phyloP scores from a whole-genome alignment of 2,329 filamentous ascomycete species.

The Neopestalotiopsis sp. region DNA sequence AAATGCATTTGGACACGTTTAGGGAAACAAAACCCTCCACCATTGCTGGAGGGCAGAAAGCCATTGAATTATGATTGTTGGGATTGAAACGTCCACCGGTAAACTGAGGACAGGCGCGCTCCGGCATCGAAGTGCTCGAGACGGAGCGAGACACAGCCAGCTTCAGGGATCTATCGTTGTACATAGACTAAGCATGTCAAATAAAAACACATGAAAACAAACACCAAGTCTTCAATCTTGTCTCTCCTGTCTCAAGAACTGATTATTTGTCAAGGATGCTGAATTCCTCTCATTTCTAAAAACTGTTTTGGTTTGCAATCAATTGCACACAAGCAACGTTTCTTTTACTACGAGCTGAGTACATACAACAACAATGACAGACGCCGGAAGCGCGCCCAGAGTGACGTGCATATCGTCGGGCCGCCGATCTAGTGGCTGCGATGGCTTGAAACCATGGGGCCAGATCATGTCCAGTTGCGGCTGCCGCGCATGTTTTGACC shows the following conservation, averaged over 20 bases:
- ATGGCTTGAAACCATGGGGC: not conserved
- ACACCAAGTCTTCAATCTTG: no score
- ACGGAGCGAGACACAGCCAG: constrained; percentile 28
- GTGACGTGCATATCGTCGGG: not conserved
- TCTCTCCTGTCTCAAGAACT: no score
- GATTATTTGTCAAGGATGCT: no score
- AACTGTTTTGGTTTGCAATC: no score
- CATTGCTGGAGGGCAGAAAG: not conserved
- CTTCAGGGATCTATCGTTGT: constrained; percentile 3
- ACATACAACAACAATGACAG: not conserved
- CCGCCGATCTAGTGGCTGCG: not conserved
- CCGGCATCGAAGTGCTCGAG: constrained; percentile 44
- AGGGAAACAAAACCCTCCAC: not conserved
- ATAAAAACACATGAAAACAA: constrained; percentile 14
- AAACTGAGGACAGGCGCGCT: constrained; percentile 17
- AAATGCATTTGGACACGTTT: constrained; percentile 8
- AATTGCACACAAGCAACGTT: no score
- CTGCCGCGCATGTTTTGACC: not conserved
- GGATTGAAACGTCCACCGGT: constrained; percentile 4
- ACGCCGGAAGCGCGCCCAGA: not conserved
- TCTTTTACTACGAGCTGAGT: not conserved
- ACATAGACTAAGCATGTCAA: constrained; percentile 12
- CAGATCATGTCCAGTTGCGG: not conserved
- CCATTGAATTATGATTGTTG: constrained; percentile 17
- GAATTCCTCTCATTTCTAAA: no score